Evolutionary conservation across 1,284 basidiomycete species (phyloP).

Genomic region (Tilletiaria anomala): DNA sequence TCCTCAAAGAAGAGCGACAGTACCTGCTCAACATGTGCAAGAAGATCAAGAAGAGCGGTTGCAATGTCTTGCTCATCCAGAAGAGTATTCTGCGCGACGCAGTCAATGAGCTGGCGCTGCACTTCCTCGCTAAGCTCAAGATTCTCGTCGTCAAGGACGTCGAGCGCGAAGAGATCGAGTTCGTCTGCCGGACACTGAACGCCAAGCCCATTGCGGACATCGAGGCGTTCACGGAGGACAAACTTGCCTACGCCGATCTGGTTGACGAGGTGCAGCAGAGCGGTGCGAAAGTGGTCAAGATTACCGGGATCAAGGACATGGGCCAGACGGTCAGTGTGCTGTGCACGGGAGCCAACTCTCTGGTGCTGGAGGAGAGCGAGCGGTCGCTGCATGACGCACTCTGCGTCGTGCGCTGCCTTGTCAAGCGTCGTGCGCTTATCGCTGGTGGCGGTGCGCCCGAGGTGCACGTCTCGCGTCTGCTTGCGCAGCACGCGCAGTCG

Average conservation of each 20-base stretch:
- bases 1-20: slow-evolving; percentile 95
- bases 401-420: slow-evolving; percentile 92
- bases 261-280: slow-evolving; percentile 77
- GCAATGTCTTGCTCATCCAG: slow-evolving; percentile 95
- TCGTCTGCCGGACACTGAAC: slow-evolving; percentile 83
- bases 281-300: slow-evolving; percentile 81
- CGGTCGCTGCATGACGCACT: slow-evolving; percentile 94
- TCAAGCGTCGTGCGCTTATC: slow-evolving; percentile 93
- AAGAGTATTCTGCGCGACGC: slow-evolving; percentile 98
- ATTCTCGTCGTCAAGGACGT: slow-evolving; percentile 96
- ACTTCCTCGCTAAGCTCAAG: slow-evolving; percentile 93
- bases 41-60: slow-evolving; percentile 97
- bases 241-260: slow-evolving; percentile 87
- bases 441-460: slow-evolving; percentile 96
- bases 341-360: slow-evolving; percentile 81
- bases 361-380: slow-evolving; percentile 94
- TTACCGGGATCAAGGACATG: slow-evolving; percentile 87
- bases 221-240: slow-evolving; percentile 96
- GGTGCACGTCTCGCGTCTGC: slow-evolving; percentile 86
- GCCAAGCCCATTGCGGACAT: slow-evolving; percentile 96
- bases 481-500: slow-evolving; percentile 82
- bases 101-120: slow-evolving; percentile 94
- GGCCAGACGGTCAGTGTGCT: slow-evolving; percentile 90
- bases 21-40: slow-evolving; percentile 98
- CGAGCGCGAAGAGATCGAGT: slow-evolving; percentile 97